These are phyloP conservation scores for Calonectria pseudoreteaudii DNA, from an alignment of 2,329 filamentous ascomycete species.

Conservation along the genomic window DNA sequence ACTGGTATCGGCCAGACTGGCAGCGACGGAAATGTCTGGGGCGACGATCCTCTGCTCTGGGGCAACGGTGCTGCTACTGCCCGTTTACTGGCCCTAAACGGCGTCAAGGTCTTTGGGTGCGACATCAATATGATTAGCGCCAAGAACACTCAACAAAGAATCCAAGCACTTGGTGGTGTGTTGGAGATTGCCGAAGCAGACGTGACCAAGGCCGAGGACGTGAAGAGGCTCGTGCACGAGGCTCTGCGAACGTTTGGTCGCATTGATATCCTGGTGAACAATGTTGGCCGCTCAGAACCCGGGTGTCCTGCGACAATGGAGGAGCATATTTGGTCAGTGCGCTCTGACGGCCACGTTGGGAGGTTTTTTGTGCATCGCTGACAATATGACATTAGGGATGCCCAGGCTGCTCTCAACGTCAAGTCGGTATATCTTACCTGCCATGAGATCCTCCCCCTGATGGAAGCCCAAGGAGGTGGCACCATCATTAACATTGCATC, in stretches of 20 bases:
- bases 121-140: not conserved
- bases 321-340: not conserved
- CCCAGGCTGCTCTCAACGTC: slow-evolving; percentile 20
- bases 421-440: slow-evolving; percentile 28
- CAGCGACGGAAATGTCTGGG: not conserved
- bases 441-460: slow-evolving; percentile 20
- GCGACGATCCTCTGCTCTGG: not conserved
- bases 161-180: not conserved
- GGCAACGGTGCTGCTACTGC: not conserved
- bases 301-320: not conserved
- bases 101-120: not conserved
- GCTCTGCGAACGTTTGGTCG: not conserved
- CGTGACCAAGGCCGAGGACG: not conserved
- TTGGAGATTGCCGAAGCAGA: not conserved
- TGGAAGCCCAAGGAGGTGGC: slow-evolving; percentile 24
- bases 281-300: not conserved
- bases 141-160: not conserved
- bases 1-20: not conserved
- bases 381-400: not conserved
- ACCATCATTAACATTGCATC: slow-evolving; percentile 9
- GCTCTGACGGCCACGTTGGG: not conserved
- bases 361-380: not conserved
- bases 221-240: not conserved
- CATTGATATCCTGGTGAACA: not conserved
- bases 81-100: not conserved